Conservation (phyloP, 2,329 filamentous ascomycete genomes). For the Penicillium vulpinum region DNA sequence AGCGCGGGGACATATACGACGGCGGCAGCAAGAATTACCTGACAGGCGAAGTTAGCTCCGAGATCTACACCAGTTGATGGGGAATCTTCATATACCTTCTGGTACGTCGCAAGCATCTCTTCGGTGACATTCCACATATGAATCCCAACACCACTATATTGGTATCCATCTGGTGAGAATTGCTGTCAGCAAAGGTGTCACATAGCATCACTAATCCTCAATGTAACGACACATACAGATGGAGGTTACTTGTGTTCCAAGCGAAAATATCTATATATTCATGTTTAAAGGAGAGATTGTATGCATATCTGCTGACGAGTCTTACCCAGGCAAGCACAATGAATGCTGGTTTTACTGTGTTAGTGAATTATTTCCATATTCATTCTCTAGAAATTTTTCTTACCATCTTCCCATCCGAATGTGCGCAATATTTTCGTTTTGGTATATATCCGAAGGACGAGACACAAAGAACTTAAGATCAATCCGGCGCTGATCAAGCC, state of each 20-base stretch:
- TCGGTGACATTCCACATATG: slow-evolving; percentile 24
- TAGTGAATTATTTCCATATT: not conserved
- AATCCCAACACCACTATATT: slow-evolving; percentile 19
- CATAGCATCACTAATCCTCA: not conserved
- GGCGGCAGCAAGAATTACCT: slow-evolving; percentile 20
- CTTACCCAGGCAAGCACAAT: slow-evolving; percentile 26
- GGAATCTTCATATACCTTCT: slow-evolving; percentile 16
- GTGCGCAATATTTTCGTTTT: slow-evolving; percentile 11
- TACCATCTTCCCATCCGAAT: slow-evolving; percentile 28
- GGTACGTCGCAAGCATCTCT: slow-evolving; percentile 14
- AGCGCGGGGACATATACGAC: slow-evolving; percentile 26
- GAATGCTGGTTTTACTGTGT: slow-evolving; percentile 14
- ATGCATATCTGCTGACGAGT: not conserved
- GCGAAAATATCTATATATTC: slow-evolving; percentile 14
- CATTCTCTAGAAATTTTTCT: not conserved
- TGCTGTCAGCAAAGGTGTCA: not conserved
- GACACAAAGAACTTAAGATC: slow-evolving; percentile 3
- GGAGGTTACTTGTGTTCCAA: slow-evolving; percentile 16
- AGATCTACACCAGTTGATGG: not conserved
- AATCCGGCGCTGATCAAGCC: slow-evolving; percentile 11
- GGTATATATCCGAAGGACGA: slow-evolving; percentile 21
- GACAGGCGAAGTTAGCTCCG: not conserved
- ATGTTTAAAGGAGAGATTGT: not conserved
- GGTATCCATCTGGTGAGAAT: slow-evolving; percentile 16
- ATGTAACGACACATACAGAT: slow-evolving; percentile 7